A percentile compares a stretch with the other conserved stretches of the same genome.
Conservation (phyloP, 2,329 filamentous ascomycete genomes). For the Chaetothyriales sp. region DNA sequence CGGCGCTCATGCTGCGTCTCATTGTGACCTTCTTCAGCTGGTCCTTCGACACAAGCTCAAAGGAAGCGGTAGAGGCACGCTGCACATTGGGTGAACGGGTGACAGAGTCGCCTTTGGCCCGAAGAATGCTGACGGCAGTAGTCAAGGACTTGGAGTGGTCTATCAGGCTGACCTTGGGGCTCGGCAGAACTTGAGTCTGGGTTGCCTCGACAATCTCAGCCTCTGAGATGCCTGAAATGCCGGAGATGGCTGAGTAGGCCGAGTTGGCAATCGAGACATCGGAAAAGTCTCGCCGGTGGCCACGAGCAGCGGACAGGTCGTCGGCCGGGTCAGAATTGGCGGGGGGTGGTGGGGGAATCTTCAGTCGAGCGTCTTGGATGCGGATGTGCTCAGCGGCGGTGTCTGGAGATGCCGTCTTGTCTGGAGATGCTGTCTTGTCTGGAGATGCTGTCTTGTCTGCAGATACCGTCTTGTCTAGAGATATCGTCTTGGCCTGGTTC, state of each 20-base stretch:
- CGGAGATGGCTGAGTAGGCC: slow-evolving; percentile 13
- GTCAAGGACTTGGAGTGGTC: slow-evolving; percentile 7
- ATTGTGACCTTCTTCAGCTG: slow-evolving; percentile 13
- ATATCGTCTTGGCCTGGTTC: slow-evolving; percentile 9
- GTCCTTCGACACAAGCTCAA: slow-evolving; percentile 17
- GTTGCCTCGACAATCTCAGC: slow-evolving; percentile 18
- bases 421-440: slow-evolving; percentile 4
- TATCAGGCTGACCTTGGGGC: slow-evolving; percentile 15
- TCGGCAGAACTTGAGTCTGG: slow-evolving; percentile 15
- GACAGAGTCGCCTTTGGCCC: not conserved
- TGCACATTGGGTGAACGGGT: slow-evolving; percentile 13
- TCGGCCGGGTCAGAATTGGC: not conserved
- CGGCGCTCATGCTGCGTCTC: slow-evolving; percentile 10
- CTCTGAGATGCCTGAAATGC: slow-evolving; percentile 17
- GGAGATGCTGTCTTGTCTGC: slow-evolving; percentile 3
- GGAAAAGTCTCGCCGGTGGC: slow-evolving; percentile 15
- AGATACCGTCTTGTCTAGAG: slow-evolving; percentile 6
- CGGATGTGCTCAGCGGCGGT: slow-evolving; percentile 13
- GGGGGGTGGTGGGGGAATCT: not conserved
- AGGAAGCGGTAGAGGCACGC: slow-evolving; percentile 17
- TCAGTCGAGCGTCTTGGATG: not conserved
- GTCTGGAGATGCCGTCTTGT: no score
- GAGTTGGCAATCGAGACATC: slow-evolving; percentile 17
- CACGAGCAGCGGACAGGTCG: not conserved
- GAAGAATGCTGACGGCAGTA: no score